Conservation (phyloP, 805 yeast species). For the Alloascoidea africana region DNA sequence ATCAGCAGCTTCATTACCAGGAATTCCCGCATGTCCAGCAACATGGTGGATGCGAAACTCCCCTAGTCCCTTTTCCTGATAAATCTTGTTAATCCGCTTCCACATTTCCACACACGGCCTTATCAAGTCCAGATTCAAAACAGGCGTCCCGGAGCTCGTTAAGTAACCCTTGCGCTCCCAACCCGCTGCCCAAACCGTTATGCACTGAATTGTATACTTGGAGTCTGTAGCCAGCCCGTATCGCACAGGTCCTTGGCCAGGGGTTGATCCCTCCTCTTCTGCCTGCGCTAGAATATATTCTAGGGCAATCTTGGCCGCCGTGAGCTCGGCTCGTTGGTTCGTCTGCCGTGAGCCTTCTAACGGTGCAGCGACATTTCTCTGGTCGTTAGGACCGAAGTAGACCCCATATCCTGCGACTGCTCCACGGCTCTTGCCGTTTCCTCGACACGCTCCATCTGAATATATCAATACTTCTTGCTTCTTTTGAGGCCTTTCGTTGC, state of each 20-base stretch:
- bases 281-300: constrained; percentile 21
- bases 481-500: not conserved
- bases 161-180: constrained; percentile 49
- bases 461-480: constrained; percentile 16
- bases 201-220: constrained; percentile 38
- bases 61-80: constrained; percentile 13
- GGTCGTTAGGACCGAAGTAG: constrained; percentile 41
- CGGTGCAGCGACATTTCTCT: constrained; percentile 39
- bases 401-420: constrained; percentile 62
- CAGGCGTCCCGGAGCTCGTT: constrained; percentile 25
- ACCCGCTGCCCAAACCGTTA: constrained; percentile 38
- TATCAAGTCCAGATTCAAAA: constrained; percentile 40
- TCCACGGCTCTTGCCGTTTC: constrained; percentile 33
- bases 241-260: constrained; percentile 6
- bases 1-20: constrained; percentile 73
- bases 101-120: constrained; percentile 15
- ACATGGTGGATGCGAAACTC: constrained; percentile 42
- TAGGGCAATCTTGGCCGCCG: constrained; percentile 49
- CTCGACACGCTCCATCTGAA: constrained; percentile 68
- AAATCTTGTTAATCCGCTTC: constrained; percentile 21
- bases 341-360: constrained; percentile 39
- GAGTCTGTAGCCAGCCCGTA: constrained; percentile 57
- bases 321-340: constrained; percentile 69
- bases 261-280: constrained; percentile 10
- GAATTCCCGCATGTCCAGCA: constrained; percentile 51